These are phyloP conservation scores for Manihot esculenta DNA, from an alignment of 441 rosid species.

Conservation along the genomic window DNA sequence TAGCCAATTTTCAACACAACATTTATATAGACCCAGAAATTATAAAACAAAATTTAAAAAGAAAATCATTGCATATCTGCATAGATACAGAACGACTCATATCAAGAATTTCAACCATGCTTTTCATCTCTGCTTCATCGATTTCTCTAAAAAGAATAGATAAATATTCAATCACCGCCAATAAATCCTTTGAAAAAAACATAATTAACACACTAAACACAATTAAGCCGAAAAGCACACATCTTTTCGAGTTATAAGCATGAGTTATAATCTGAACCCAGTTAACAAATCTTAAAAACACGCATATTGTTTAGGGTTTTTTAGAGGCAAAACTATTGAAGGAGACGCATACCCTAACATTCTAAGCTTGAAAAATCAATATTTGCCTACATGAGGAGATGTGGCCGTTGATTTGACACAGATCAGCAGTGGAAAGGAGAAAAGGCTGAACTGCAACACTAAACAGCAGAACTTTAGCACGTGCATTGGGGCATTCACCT, in stretches of 20 bases:
- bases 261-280: no score
- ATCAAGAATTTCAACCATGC: constrained; percentile 82
- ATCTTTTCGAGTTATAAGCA: background rate
- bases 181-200: background rate
- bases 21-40: background rate
- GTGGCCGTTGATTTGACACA: constrained; percentile 76
- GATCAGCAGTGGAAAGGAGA: constrained; percentile 41
- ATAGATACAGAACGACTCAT: constrained; percentile 45
- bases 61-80: no score
- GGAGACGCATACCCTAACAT: constrained; percentile 41
- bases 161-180: constrained; percentile 73
- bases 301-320: no score
- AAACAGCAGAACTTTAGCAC: constrained; percentile 64
- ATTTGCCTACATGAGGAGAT: constrained; percentile 23
- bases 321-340: constrained; percentile 46
- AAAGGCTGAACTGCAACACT: constrained; percentile 76
- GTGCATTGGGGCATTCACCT: constrained; percentile 64
- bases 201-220: background rate
- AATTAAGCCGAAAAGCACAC: background rate
- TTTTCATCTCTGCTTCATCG: constrained; percentile 50
- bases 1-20: constrained; percentile 24
- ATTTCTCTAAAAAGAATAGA: constrained; percentile 93
- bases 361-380: no score
- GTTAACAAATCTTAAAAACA: no score
- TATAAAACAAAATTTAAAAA: no score